A percentile compares a stretch with the other conserved stretches of the same genome.
Evolutionary conservation across 75 land plant species (phyloP).

Genomic region (Picea glauca): DNA sequence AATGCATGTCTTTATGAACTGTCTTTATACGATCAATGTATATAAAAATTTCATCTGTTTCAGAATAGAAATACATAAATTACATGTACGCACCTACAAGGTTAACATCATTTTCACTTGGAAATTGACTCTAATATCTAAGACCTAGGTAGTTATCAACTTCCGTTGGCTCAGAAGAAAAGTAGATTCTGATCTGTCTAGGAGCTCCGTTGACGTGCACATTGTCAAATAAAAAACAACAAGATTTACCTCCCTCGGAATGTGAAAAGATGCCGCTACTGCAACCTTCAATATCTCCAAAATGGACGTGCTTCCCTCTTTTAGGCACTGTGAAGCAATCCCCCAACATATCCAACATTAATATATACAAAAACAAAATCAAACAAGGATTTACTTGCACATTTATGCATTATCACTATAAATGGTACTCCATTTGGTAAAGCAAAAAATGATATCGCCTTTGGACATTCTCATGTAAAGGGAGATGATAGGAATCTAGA

Average conservation of each 20-base stretch:
- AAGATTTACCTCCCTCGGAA: slow-evolving; percentile 64
- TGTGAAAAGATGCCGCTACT: slow-evolving; percentile 56
- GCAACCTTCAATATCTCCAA: slow-evolving; percentile 81
- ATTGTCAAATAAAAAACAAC: neutral
- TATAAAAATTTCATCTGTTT: neutral
- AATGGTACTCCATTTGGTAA: neutral
- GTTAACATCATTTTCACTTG: too few relatives aligned
- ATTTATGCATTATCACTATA: neutral
- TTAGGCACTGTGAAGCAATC: slow-evolving; percentile 51
- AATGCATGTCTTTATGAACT: slow-evolving; percentile 11
- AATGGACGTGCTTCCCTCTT: slow-evolving; percentile 63
- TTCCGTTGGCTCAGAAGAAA: too few relatives aligned
- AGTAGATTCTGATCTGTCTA: too few relatives aligned
- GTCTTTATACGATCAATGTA: neutral
- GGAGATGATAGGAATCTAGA: neutral
- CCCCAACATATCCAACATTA: slow-evolving; percentile 14
- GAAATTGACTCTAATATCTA: too few relatives aligned
- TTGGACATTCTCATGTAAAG: neutral
- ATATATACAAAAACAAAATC: neutral
- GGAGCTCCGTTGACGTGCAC: neutral
- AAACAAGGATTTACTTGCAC: neutral
- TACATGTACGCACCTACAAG: too few relatives aligned
- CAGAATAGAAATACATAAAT: too few relatives aligned
- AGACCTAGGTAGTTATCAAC: too few relatives aligned
- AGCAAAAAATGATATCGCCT: neutral